A percentile compares a stretch with the other conserved stretches of the same genome.
These are phyloP conservation scores for Penicillium diatomitis DNA, from an alignment of 495 filamentous ascomycete genomes.

Conservation along the genomic window DNA sequence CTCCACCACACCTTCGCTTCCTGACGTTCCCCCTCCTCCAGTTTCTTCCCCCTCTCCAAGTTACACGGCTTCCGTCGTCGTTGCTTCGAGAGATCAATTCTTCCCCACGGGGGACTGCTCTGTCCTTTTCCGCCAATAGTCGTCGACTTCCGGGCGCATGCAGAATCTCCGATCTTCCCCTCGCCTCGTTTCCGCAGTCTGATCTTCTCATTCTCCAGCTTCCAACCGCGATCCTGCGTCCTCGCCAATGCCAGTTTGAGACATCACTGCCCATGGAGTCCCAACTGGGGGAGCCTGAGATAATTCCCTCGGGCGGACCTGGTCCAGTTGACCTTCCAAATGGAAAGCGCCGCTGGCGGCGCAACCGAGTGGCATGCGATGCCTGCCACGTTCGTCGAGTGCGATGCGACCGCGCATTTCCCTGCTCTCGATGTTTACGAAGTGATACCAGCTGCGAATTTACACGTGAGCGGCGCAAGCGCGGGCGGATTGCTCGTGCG, in stretches of 20 bases:
- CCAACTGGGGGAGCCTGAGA: constrained; percentile 23
- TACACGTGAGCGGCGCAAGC: constrained; percentile 37
- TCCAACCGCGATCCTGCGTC: background rate
- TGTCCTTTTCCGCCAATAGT: no score
- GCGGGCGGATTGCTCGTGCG: constrained; percentile 35
- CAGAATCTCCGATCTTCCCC: no score
- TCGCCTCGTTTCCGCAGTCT: no score
- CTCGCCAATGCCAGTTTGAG: constrained; percentile 18
- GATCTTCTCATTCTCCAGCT: background rate
- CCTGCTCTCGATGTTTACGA: constrained; percentile 37
- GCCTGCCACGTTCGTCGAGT: constrained; percentile 38
- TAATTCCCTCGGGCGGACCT: constrained; percentile 4
- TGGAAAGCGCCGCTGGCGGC: constrained; percentile 38
- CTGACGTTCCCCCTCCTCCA: constrained; percentile 3
- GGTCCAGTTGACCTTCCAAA: constrained; percentile 21
- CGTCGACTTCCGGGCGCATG: no score
- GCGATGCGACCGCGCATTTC: constrained; percentile 41
- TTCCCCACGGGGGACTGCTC: no score
- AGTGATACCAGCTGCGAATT: constrained; percentile 37
- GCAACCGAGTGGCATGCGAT: constrained; percentile 39
- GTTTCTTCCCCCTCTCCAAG: background rate
- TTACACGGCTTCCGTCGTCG: no score
- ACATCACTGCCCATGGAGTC: constrained; percentile 19
- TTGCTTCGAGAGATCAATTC: no score
- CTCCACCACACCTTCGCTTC: background rate